Evolutionary conservation across 805 yeast species (phyloP), one percentile per base, ranked within the genome.

Genomic region (Candida vartiovaarae): DNA sequence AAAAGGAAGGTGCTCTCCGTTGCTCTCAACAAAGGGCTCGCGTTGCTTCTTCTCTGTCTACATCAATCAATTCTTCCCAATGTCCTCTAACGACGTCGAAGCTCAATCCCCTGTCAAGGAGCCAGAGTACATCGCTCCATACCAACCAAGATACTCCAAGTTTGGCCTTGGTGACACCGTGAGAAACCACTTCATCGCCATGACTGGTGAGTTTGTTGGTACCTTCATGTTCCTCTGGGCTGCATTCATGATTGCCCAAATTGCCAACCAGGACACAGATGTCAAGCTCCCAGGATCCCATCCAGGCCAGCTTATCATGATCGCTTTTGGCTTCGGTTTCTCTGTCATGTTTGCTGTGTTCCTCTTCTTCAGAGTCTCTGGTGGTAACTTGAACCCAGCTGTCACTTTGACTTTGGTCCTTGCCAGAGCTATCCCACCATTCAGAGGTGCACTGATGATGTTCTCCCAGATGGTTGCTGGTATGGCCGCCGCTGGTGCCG

Each of bases 401-500:
- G 95, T 87, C 35, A 82, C 95, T 24, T 70, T 85, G 34, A 68
- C 89, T 28, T 68, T 87, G 59, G 74, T 79, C n/a, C 66, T 84
- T 36, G 82, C 85, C 23, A 75, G 84, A 50, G 91, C 87, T 43
- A 73, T 84, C 47, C 75, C 87, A 35, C 87, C 89, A 44, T 48
- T 82, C 30, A 78, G 93, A 63, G 90, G 84, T 53, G 62, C 70
- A 24, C 61, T 83, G 44, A 78, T 82, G 80, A 65, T 76, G 64
- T 38, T 81, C 43, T 53, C 90, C 34, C 95, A 87, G 68, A 61
- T 86, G 58, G 65, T 85, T 61, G 95, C 84, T 41, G 95, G 95
- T 65, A 82, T 87, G 81, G 88, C 88, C 56, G 95, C 95, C 44
- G 95, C 91, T 44, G 95, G 87, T 63, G 91, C 88, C 37, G 95